These are phyloP conservation scores for Aleurites moluccanus DNA, from an alignment of 441 rosid species.

Conservation along the genomic window DNA sequence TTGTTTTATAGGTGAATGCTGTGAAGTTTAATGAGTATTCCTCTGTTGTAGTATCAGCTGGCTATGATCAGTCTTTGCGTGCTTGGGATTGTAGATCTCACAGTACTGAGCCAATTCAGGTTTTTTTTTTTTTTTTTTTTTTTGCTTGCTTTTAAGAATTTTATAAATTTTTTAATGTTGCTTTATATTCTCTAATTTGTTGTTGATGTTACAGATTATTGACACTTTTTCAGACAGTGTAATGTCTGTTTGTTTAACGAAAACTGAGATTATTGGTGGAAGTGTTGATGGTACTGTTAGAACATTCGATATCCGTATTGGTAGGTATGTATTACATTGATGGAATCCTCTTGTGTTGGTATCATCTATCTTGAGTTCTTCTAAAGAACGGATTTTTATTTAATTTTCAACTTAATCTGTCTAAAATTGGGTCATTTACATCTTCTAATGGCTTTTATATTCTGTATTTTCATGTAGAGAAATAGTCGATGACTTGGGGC, in stretches of 20 bases:
- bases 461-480: conserved; percentile 49
- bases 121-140: conserved; percentile 15
- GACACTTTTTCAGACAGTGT: conserved; percentile 83
- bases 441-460: neutral
- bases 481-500: conserved; percentile 81
- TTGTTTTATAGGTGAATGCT: conserved; percentile 66
- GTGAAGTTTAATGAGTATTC: conserved; percentile 84
- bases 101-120: conserved; percentile 94
- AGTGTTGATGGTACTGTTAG: conserved; percentile 98
- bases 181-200: conserved; percentile 11
- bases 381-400: neutral
- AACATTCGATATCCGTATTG: conserved; percentile 89
- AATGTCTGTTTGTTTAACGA: conserved; percentile 90
- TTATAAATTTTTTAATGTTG: neutral
- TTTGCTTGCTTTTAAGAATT: neutral
- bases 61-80: conserved; percentile 86
- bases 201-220: conserved; percentile 52
- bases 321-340: conserved; percentile 52
- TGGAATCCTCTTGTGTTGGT: neutral
- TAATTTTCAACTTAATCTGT: neutral
- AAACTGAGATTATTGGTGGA: conserved; percentile 90
- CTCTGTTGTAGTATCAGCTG: conserved; percentile 86
- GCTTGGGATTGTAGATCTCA: conserved; percentile 98
- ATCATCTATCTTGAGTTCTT: neutral
- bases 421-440: neutral